Conservation (phyloP, 495 filamentous ascomycete genomes). For the Trichoderma asperelloides region DNA sequence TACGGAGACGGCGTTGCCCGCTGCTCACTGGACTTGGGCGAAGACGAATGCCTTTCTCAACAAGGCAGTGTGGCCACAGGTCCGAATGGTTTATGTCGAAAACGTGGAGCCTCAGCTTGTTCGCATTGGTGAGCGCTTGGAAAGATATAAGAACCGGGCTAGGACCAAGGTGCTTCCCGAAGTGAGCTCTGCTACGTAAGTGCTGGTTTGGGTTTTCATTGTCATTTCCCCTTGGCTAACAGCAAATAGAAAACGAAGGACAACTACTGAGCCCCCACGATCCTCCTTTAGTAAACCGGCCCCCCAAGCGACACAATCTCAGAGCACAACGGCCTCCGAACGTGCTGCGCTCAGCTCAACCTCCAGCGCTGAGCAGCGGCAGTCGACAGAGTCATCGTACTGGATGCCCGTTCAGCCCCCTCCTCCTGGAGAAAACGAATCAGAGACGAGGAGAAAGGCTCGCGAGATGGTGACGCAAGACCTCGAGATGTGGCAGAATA, state of each 20-base stretch:
- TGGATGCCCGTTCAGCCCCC: constrained; percentile 12
- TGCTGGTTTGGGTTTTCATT: background rate
- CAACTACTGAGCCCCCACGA: constrained; percentile 1
- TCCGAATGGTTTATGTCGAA: constrained; percentile 72
- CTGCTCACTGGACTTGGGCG: constrained; percentile 59
- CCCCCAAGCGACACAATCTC: background rate
- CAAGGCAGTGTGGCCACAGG: constrained; percentile 65
- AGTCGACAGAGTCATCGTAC: background rate
- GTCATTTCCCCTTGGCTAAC: background rate
- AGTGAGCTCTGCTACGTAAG: constrained; percentile 3
- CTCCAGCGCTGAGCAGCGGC: constrained; percentile 18
- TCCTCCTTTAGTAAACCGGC: constrained; percentile 33
- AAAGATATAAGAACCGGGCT: constrained; percentile 48
- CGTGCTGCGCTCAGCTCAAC: background rate
- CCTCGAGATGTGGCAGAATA: constrained; percentile 70
- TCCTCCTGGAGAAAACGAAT: constrained; percentile 25
- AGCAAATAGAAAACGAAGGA: constrained; percentile 13
- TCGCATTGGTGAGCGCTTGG: constrained; percentile 82
- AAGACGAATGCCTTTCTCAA: constrained; percentile 59
- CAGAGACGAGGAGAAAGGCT: constrained; percentile 34
- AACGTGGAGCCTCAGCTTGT: constrained; percentile 94
- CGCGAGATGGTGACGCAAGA: constrained; percentile 68
- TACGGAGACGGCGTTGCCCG: constrained; percentile 62
- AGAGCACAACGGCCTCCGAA: constrained; percentile 1
- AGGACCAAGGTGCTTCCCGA: constrained; percentile 17